Conservation (phyloP, 83 land plant genomes). For the Isoetes engelmannii region DNA sequence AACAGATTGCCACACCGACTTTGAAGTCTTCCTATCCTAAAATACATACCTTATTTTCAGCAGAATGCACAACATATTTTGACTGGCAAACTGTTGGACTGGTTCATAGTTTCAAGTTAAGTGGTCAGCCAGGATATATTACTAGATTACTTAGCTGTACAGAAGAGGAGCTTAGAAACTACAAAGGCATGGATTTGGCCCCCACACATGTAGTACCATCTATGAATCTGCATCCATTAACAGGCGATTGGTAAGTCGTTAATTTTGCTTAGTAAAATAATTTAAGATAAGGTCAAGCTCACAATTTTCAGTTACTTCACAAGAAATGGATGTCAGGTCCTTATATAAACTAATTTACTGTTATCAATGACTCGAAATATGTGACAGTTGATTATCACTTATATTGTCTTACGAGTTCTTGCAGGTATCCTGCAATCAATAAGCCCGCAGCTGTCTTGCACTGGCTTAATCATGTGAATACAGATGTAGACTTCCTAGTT, state of each 20-base stretch:
- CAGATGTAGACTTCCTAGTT: constrained; percentile 80
- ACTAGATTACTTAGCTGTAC: constrained; percentile 91
- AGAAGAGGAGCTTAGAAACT: constrained; percentile 60
- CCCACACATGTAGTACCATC: constrained; percentile 96
- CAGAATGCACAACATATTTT: constrained; percentile 80
- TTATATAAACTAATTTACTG: background rate
- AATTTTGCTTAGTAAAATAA: too few species aligned
- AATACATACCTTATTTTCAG: constrained; percentile 89
- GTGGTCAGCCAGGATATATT: constrained; percentile 88
- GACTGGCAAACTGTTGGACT: constrained; percentile 99
- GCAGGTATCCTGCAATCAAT: constrained; percentile 97
- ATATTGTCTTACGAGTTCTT: constrained; percentile 5
- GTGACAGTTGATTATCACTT: background rate
- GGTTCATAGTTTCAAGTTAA: constrained; percentile 65
- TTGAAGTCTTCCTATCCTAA: constrained; percentile 40
- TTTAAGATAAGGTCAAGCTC: too few species aligned
- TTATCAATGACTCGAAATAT: background rate
- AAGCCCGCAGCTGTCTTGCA: constrained; percentile 92
- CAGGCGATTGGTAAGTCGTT: constrained; percentile 75
- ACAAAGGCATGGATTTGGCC: constrained; percentile 78
- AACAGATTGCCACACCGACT: background rate
- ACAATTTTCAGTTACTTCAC: too few species aligned
- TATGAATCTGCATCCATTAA: constrained; percentile 82
- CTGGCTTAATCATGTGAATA: constrained; percentile 81
- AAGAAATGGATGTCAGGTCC: background rate